Conservation (phyloP, 2,329 filamentous ascomycete species). For the Xylariaceae sp. region DNA sequence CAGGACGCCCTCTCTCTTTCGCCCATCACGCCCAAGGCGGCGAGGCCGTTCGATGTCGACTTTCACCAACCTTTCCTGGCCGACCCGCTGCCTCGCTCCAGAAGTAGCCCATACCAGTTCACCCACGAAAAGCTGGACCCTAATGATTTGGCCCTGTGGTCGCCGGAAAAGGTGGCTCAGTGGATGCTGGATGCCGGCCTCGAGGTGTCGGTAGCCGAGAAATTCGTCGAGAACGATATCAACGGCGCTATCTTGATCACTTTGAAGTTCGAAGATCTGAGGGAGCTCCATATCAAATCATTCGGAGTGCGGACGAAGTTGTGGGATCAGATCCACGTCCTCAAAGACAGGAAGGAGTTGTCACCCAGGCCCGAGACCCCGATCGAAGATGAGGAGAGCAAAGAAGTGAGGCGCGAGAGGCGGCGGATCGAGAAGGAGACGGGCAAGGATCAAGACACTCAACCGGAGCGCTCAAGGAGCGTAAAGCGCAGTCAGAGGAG, state of each 20-base stretch:
- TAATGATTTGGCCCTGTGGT: conserved; percentile 59
- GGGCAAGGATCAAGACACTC: conserved; percentile 25
- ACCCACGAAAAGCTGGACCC: conserved; percentile 53
- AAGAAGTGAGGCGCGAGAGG: conserved; percentile 43
- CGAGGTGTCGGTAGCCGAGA: conserved; percentile 70
- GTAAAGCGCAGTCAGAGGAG: conserved; percentile 25
- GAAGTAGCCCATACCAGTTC: conserved; percentile 46
- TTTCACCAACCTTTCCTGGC: conserved; percentile 33
- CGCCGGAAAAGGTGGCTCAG: conserved; percentile 70
- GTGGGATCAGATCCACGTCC: conserved; percentile 71
- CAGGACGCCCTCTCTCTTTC: conserved; percentile 61
- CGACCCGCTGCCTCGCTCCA: conserved; percentile 34
- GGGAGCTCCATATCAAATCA: conserved; percentile 73
- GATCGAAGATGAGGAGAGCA: conserved; percentile 55
- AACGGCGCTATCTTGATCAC: conserved; percentile 80
- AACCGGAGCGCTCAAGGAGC: conserved; percentile 32
- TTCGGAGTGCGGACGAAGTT: conserved; percentile 75
- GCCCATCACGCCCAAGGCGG: conserved; percentile 63
- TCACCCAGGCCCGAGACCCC: conserved; percentile 52
- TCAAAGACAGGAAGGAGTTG: conserved; percentile 52
- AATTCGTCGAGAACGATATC: conserved; percentile 89
- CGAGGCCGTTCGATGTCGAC: conserved; percentile 34
- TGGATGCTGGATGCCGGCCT: conserved; percentile 84
- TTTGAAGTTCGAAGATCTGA: conserved; percentile 84
- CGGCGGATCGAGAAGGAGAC: conserved; percentile 33